Conservation (phyloP, 1,284 basidiomycete species). For the Rhodotorula sp. region DNA sequence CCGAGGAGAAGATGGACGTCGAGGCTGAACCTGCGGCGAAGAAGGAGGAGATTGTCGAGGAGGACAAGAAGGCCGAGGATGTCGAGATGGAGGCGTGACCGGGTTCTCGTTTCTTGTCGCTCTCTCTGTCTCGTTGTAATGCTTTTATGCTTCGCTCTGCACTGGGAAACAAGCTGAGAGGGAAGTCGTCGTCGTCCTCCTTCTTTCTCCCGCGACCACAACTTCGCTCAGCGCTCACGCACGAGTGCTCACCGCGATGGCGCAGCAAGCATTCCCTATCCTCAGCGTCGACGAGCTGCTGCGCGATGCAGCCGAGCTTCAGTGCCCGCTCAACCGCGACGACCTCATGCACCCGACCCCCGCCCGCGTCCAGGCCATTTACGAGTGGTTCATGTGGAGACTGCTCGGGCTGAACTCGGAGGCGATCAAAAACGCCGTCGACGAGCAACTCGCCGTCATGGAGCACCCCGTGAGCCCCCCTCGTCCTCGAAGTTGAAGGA, state of each 20-base stretch:
- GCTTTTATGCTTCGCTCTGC: background rate
- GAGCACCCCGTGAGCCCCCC: conserved; percentile 28
- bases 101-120: background rate
- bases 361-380: conserved; percentile 27
- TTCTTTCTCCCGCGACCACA: conserved; percentile 8
- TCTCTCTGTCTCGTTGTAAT: background rate
- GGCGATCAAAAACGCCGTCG: conserved; percentile 28
- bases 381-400: conserved; percentile 33
- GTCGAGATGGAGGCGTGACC: conserved; percentile 26
- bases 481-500: background rate
- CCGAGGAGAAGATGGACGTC: background rate
- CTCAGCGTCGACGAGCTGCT: conserved; percentile 12
- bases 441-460: conserved; percentile 35
- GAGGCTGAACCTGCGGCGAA: background rate
- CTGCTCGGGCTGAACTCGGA: conserved; percentile 28
- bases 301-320: conserved; percentile 7
- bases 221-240: background rate
- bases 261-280: conserved; percentile 15
- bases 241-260: background rate
- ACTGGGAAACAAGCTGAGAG: background rate
- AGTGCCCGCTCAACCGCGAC: conserved; percentile 24
- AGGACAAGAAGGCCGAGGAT: conserved; percentile 10
- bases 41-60: background rate
- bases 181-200: background rate
- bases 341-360: conserved; percentile 35